Conservation (phyloP, 2,329 filamentous ascomycete species). For the Penicillium polonicum region DNA sequence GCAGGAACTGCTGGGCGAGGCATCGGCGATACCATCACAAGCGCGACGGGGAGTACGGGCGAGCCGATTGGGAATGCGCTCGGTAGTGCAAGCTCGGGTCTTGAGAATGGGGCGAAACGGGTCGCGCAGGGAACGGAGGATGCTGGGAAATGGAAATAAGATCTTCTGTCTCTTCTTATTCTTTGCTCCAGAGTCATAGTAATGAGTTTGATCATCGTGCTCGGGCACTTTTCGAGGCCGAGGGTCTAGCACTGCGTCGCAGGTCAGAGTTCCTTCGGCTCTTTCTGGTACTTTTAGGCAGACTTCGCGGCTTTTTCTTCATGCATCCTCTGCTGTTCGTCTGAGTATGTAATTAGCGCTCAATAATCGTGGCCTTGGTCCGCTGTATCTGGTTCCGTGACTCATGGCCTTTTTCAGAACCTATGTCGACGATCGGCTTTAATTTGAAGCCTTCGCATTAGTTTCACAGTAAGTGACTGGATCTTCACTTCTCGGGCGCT, state of each 20-base stretch:
- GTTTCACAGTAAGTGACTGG: not conserved
- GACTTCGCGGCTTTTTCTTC: not conserved
- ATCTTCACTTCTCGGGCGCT: not conserved
- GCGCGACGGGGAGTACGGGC: slow-evolving; percentile 55
- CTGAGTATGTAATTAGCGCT: not conserved
- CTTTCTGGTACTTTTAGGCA: not conserved
- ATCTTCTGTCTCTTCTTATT: not conserved
- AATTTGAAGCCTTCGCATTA: not conserved
- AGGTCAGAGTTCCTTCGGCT: not conserved
- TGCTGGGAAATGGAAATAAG: slow-evolving; percentile 54
- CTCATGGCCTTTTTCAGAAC: not conserved
- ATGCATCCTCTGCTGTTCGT: not conserved
- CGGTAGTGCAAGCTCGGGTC: slow-evolving; percentile 52
- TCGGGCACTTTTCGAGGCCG: not conserved
- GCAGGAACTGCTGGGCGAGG: slow-evolving; percentile 59
- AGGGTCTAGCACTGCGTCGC: not conserved
- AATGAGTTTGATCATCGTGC: not conserved
- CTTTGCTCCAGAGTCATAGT: not conserved
- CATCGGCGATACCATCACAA: slow-evolving; percentile 56
- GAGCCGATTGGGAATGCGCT: slow-evolving; percentile 58
- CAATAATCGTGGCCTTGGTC: not conserved
- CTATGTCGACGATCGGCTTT: not conserved
- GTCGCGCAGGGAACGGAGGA: slow-evolving; percentile 58
- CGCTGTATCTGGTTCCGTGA: not conserved
- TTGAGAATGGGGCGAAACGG: slow-evolving; percentile 52